A percentile compares a stretch with the other conserved stretches of the same genome.
Evolutionary conservation across 768 basidiomycete species (phyloP).

Genomic region (Cystobasidium tubakii): DNA sequence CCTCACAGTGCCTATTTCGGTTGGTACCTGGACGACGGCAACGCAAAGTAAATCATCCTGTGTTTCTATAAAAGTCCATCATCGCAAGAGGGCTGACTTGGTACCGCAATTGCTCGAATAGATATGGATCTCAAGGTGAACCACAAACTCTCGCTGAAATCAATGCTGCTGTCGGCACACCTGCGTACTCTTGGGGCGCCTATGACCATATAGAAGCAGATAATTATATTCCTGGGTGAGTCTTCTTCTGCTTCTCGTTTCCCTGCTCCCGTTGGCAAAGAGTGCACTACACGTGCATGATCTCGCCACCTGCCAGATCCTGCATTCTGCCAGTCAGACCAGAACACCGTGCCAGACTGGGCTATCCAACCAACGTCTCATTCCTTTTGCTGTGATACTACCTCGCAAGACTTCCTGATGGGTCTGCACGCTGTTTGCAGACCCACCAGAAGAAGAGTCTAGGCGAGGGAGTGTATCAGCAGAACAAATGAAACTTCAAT

Average conservation of each 20-base stretch:
- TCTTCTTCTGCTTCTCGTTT: background rate
- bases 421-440: no score
- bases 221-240: conserved; percentile 5
- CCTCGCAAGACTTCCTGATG: no score
- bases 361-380: no score
- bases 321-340: no score
- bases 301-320: background rate
- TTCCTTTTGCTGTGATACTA: no score
- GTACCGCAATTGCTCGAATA: background rate
- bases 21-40: conserved; percentile 19
- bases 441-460: no score
- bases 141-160: conserved; percentile 25
- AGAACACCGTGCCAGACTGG: no score
- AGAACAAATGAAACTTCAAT: no score
- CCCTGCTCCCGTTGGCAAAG: background rate
- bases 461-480: no score
- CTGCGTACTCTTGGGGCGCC: conserved; percentile 18
- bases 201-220: conserved; percentile 32
- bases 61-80: background rate
- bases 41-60: background rate
- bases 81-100: background rate
- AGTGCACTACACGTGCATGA: background rate
- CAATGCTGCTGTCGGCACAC: conserved; percentile 13
- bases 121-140: conserved; percentile 22
- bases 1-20: conserved; percentile 24